Evolutionary conservation across 2,329 filamentous ascomycete genomes (phyloP).

Genomic region (Colletotrichum higginsianum): DNA sequence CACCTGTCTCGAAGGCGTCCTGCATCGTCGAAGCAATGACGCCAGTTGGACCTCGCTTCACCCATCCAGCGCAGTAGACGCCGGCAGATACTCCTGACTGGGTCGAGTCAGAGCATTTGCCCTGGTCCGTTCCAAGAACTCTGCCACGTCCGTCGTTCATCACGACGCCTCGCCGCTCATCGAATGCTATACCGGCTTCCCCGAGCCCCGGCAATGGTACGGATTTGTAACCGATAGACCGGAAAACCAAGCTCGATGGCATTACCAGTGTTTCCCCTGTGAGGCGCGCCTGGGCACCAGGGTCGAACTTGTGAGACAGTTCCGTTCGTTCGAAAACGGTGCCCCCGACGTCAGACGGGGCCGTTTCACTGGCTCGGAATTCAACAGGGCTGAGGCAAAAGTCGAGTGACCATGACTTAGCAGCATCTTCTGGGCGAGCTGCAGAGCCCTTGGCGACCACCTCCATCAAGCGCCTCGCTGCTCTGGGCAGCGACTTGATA

Average conservation of each 20-base stretch:
- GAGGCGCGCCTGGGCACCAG: slow-evolving; percentile 61
- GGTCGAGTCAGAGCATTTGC: slow-evolving; percentile 49
- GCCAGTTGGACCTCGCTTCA: slow-evolving; percentile 93
- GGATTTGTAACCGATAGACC: slow-evolving; percentile 96
- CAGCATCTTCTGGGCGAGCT: slow-evolving; percentile 60
- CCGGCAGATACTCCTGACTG: slow-evolving; percentile 71
- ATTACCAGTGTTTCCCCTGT: slow-evolving; percentile 68
- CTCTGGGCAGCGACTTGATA: slow-evolving; percentile 79
- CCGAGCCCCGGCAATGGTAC: slow-evolving; percentile 81
- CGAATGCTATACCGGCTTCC: slow-evolving; percentile 83
- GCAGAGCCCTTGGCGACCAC: slow-evolving; percentile 83
- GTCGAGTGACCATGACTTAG: slow-evolving; percentile 86
- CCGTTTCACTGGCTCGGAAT: slow-evolving; percentile 69
- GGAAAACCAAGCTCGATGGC: slow-evolving; percentile 82
- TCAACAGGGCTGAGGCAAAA: slow-evolving; percentile 85
- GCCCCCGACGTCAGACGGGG: slow-evolving; percentile 68
- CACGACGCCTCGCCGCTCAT: slow-evolving; percentile 81
- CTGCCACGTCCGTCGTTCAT: slow-evolving; percentile 87
- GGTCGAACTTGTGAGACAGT: slow-evolving; percentile 70
- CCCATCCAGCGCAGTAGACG: slow-evolving; percentile 95
- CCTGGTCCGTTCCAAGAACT: slow-evolving; percentile 62
- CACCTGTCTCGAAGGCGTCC: slow-evolving; percentile 91
- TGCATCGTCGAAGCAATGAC: slow-evolving; percentile 97
- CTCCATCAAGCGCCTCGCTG: slow-evolving; percentile 83
- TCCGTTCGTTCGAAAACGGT: slow-evolving; percentile 77